Percentiles rank a stretch among this genome's conserved stretches.
Conservation (phyloP, 148 eudicot genomes). For the Limonium bicolor region DNA sequence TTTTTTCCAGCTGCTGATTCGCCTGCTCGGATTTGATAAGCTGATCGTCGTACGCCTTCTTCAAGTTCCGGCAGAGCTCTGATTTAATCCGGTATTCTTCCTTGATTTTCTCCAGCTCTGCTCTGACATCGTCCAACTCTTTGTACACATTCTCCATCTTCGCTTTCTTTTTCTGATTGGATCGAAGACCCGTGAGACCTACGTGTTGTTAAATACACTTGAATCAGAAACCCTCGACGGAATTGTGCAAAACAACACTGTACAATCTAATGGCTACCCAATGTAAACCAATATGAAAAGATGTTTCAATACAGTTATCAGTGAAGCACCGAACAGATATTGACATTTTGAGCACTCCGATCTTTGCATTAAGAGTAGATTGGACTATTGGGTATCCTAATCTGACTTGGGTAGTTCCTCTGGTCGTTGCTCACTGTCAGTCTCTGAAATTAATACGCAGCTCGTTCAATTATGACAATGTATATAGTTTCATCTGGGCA, state of each 20-base stretch:
- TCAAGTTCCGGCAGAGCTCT: constrained; percentile 33
- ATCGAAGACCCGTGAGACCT: neutral
- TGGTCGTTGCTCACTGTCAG: too few relatives aligned
- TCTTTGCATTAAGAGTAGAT: too few relatives aligned
- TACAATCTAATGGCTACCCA: too few relatives aligned
- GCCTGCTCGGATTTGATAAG: constrained; percentile 27
- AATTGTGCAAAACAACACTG: neutral
- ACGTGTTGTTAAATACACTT: neutral
- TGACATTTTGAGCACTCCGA: neutral
- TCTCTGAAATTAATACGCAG: too few relatives aligned
- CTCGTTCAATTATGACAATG: too few relatives aligned
- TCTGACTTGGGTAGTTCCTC: too few relatives aligned
- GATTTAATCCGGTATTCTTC: constrained; percentile 31
- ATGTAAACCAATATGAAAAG: too few relatives aligned
- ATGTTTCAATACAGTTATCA: neutral
- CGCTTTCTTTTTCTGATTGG: neutral
- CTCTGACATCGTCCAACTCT: constrained; percentile 38
- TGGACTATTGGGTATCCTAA: too few relatives aligned
- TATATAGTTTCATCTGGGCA: too few relatives aligned
- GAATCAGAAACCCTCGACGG: neutral
- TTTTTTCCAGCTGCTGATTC: constrained; percentile 30
- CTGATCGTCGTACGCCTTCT: constrained; percentile 38
- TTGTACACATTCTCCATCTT: constrained; percentile 34
- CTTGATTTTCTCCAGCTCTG: constrained; percentile 34
- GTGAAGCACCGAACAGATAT: neutral